Base-by-base conservation (phyloP, 164 flowering plant genomes). In the Echeveria elegans region DNA sequence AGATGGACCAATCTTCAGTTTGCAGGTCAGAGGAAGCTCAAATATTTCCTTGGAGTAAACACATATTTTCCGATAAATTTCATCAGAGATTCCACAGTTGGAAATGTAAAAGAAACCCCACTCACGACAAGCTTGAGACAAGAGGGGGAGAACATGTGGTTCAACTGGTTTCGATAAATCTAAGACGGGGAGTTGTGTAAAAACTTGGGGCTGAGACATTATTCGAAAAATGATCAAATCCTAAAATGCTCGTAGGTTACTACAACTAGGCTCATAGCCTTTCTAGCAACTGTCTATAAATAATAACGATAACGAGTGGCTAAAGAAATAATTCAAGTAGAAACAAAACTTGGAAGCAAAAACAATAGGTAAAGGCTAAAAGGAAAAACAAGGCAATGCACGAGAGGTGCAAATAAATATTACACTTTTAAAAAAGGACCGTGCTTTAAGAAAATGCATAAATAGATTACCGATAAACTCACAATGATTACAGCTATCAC, bases 1-100 rank as follows among this genome's bases (percentile, higher is more conserved):
- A 8, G 73, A 80, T 7, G 94, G 96, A 21, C 96, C 90, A 63
- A 87, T 84, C 74, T 82, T 83, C 66, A 79, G 81, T 66, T 92
- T 92, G 16, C 72, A 43, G 5, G 81, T 81, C 16, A 68, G 38
- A 61, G 92, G 90, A 59, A 82, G 83, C 67, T 67, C 72, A 70
- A 92, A 89, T 64, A 92, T 72, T 23, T 74, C 73, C 62, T 74
- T 77, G 12, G 92, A 83, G 21, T 80, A 68, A 4, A 67, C 71
- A 64, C 66, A 58, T 7, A 88, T 64, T 68, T 75, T 76, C 60
- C 24, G 50, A 72, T 31, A 71, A 74, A 86, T 76, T 40, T 82
- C 80, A 37, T 69, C 73, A 15, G 94, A 77, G 70, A 36, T 36
- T 40, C 45, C 45, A 40, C 45, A 40, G 45, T 40, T 10, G 11